Conservation (phyloP, 257 asterid species). For the Schizonepeta tenuifolia region DNA sequence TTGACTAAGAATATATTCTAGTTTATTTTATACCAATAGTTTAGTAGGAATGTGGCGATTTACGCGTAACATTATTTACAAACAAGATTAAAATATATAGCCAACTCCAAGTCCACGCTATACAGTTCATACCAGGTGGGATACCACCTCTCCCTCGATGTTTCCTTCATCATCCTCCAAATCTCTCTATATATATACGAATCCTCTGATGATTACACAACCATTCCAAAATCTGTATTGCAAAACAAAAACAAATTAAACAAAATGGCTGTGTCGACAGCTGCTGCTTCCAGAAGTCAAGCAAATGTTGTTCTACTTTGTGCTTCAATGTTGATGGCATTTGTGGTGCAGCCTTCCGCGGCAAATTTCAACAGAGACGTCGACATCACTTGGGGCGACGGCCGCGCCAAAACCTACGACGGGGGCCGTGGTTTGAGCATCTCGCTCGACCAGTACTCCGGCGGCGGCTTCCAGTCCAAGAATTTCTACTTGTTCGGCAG, state of each 20-base stretch:
- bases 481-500: constrained; percentile 48
- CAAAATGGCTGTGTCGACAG: constrained; percentile 14
- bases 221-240: not conserved
- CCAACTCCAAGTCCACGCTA: constrained; percentile 4
- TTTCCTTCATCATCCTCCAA: not conserved
- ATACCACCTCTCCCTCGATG: not conserved
- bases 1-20: not conserved
- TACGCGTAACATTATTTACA: constrained; percentile 5
- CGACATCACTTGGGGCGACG: constrained; percentile 47
- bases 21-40: not conserved
- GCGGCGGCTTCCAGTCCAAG: constrained; percentile 56
- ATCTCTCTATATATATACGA: not conserved
- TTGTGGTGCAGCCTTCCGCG: not conserved
- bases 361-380: constrained; percentile 52
- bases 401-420: constrained; percentile 49
- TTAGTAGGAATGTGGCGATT: not conserved
- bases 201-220: not conserved
- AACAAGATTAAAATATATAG: not conserved
- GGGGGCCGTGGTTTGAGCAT: constrained; percentile 45
- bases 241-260: not conserved
- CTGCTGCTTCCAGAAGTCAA: not conserved
- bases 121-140: not conserved
- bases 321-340: not conserved
- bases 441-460: constrained; percentile 47
- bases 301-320: not conserved